Base-by-base conservation (phyloP, 2,329 filamentous ascomycete species). In the Mollisiaceae sp. region DNA sequence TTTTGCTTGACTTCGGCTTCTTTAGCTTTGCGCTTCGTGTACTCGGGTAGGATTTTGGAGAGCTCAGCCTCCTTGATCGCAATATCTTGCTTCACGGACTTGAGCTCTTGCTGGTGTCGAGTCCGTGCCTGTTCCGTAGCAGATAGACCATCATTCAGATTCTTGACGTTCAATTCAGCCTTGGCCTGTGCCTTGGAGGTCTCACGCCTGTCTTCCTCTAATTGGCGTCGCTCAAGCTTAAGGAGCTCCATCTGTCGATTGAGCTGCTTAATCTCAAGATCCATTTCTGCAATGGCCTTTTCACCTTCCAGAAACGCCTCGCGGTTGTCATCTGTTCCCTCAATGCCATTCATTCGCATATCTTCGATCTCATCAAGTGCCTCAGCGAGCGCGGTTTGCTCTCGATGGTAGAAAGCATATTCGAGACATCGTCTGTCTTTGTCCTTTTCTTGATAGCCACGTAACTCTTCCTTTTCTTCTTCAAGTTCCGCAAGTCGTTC, bases 381-480 rank as follows among this genome's bases (percentile, higher is more conserved):
- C 54, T 88, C 86, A 65, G 91, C 84, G 41, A 97, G 88, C 24
- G 91, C 90, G 20, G 90, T 86, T 76, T 98, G 93, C 74, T 97
- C 93, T 67, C 92, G 90, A 71, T 95, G 90, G 78, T 97, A 93
- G 73, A 97, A 94, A 0, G 94, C 95, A 76, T 98, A 98, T 78
- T 98, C 93, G 55, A 99, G 83, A 76, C 94, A 97, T 70, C 94
- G 86, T 65, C 93, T 88, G 78, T 99, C 94, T 65, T 91, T 89
- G 73, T 99, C 95, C 77, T 96, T 97, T 67, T 97, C 93, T 78
- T 98, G 95, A 76, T 94, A 99, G 8, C 90, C 93, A 55, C 93
- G 89, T 45, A 99, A 83, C 78, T 99, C 96, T 75, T 97, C 93
- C 78, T 98, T 98, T 78, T 99, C 95, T 76, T 97, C 94, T 78